Conservation (phyloP, 2,329 filamentous ascomycete species). For the Xylariales sp. region DNA sequence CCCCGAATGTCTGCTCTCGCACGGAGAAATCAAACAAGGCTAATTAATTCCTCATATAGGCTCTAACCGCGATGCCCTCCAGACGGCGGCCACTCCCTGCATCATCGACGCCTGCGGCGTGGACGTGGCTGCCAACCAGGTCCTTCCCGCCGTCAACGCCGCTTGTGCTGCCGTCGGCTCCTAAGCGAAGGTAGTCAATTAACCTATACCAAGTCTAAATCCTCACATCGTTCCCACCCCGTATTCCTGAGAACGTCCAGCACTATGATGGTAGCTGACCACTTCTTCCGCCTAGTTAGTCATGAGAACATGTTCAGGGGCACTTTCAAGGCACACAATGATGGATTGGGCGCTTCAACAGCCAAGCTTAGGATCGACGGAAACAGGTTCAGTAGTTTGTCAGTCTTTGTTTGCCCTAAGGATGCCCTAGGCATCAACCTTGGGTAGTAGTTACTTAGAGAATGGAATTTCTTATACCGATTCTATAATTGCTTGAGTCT, state of each 20-base stretch:
- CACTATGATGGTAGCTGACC: background rate
- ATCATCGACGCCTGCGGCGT: slow-evolving; percentile 30
- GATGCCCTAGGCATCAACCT: too few species aligned
- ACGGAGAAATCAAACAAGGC: background rate
- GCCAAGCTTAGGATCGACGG: background rate
- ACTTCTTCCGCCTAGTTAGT: background rate
- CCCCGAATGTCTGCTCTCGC: background rate
- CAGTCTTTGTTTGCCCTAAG: background rate
- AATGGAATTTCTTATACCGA: too few species aligned
- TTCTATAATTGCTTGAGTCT: too few species aligned
- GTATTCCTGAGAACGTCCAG: background rate
- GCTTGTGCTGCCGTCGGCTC: slow-evolving; percentile 11
- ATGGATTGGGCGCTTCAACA: background rate
- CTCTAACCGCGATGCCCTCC: slow-evolving; percentile 9
- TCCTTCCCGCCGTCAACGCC: slow-evolving; percentile 30
- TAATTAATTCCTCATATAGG: slow-evolving; percentile 18
- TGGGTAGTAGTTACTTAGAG: too few species aligned
- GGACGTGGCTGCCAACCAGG: slow-evolving; percentile 11
- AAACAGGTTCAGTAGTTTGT: too few species aligned
- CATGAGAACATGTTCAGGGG: background rate
- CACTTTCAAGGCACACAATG: too few species aligned
- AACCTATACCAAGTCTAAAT: background rate
- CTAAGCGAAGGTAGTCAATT: background rate
- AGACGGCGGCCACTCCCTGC: slow-evolving; percentile 14
- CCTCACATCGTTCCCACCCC: too few species aligned